These are phyloP conservation scores for Fomitopsis schrenkii DNA, from an alignment of 1,284 basidiomycete species.

Conservation along the genomic window DNA sequence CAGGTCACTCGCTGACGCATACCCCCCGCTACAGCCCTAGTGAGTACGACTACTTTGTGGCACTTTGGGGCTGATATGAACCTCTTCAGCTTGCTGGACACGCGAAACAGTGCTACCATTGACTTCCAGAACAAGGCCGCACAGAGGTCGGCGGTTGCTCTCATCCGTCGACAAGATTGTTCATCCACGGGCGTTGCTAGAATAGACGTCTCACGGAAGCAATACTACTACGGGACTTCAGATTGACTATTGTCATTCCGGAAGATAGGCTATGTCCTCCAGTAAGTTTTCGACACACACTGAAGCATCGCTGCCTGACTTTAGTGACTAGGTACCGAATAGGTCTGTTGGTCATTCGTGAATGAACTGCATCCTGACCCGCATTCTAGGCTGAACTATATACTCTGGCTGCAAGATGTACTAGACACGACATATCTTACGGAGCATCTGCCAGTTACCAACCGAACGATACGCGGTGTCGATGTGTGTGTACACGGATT, in stretches of 20 bases:
- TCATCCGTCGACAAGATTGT: background rate
- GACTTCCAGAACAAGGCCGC: conserved; percentile 71
- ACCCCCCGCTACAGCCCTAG: conserved; percentile 60
- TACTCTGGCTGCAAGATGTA: conserved; percentile 70
- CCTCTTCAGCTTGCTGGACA: conserved; percentile 29
- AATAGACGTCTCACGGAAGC: conserved; percentile 72
- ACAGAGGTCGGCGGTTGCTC: conserved; percentile 47
- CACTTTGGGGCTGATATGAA: background rate
- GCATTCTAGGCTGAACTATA: conserved; percentile 66
- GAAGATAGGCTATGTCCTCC: conserved; percentile 81
- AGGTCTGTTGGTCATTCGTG: conserved; percentile 34
- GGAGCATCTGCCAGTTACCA: background rate
- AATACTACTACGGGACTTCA: conserved; percentile 73
- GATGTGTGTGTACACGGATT: conserved; percentile 43
- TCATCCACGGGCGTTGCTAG: background rate
- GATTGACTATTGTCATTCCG: conserved; percentile 58
- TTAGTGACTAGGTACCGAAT: conserved; percentile 54
- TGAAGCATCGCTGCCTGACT: background rate
- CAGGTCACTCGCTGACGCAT: conserved; percentile 47
- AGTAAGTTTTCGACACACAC: conserved; percentile 38
- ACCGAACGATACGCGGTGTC: conserved; percentile 32
- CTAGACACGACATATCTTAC: conserved; percentile 19
- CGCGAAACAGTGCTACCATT: conserved; percentile 42
- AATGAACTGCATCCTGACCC: background rate
- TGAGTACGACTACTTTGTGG: conserved; percentile 31